Conservation (phyloP, 495 filamentous ascomycete species). For the Extremus antarcticus region DNA sequence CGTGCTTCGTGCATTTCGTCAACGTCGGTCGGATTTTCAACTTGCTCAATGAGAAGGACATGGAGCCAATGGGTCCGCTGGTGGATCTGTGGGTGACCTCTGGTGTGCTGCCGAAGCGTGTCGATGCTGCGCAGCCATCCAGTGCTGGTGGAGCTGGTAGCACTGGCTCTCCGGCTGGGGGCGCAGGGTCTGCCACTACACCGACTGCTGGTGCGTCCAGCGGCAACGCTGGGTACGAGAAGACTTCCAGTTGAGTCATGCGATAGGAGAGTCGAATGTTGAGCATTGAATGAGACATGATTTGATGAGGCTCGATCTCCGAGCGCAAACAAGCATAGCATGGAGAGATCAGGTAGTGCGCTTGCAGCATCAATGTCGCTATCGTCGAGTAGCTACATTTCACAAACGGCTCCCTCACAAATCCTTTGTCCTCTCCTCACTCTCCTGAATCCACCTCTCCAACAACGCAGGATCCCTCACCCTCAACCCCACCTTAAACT, state of each 20-base stretch:
- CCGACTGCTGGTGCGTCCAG: neutral
- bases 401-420: slow-evolving; percentile 23
- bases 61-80: slow-evolving; percentile 87
- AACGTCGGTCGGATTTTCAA: slow-evolving; percentile 76
- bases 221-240: neutral
- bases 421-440: slow-evolving; percentile 47
- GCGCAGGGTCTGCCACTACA: neutral
- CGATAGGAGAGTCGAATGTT: neutral
- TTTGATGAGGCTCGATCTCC: neutral
- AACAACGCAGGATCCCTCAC: slow-evolving; percentile 34
- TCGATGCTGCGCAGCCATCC: neutral
- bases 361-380: neutral
- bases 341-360: neutral
- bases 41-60: slow-evolving; percentile 69
- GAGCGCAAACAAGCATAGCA: neutral
- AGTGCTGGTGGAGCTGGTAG: neutral
- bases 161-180: neutral
- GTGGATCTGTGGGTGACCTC: slow-evolving; percentile 82
- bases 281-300: neutral
- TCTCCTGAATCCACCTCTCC: slow-evolving; percentile 38
- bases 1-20: slow-evolving; percentile 88
- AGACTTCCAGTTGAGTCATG: neutral
- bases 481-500: slow-evolving; percentile 47
- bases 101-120: slow-evolving; percentile 54
- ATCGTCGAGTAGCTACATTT: neutral